Evolutionary conservation across 352 stramenopile species (phyloP).

Genomic region (Globisporangium takayamanum): DNA sequence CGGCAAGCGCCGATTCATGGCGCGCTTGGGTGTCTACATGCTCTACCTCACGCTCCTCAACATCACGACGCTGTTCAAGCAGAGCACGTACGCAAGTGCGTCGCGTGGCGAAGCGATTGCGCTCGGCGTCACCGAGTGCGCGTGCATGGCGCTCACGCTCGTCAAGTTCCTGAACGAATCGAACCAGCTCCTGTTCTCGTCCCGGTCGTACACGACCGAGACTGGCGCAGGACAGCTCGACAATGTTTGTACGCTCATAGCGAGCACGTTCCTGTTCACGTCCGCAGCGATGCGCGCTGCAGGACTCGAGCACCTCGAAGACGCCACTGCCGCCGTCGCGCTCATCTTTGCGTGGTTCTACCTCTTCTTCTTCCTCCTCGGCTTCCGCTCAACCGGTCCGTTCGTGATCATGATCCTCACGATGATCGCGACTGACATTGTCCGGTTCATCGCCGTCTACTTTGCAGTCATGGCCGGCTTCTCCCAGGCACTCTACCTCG

Average conservation of each 20-base stretch:
- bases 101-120: constrained; percentile 12
- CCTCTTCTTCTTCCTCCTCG: constrained; percentile 60
- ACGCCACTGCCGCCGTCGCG: constrained; percentile 34
- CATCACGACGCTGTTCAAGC: constrained; percentile 34
- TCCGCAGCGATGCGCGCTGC: constrained; percentile 20
- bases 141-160: constrained; percentile 20
- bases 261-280: constrained; percentile 28
- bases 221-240: constrained; percentile 37
- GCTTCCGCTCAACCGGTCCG: constrained; percentile 51
- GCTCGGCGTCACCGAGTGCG: constrained; percentile 27
- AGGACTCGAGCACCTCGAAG: constrained; percentile 23
- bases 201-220: constrained; percentile 33
- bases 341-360: constrained; percentile 60
- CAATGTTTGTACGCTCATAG: constrained; percentile 45
- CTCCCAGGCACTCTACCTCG: constrained; percentile 45
- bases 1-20: constrained; percentile 36
- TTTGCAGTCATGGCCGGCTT: constrained; percentile 48
- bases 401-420: constrained; percentile 66
- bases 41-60: constrained; percentile 42
- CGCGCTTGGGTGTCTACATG: constrained; percentile 26
- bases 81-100: constrained; percentile 24
- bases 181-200: constrained; percentile 41
- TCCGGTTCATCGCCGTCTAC: constrained; percentile 54
- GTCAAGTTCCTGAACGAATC: constrained; percentile 50
- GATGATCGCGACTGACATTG: constrained; percentile 57